A percentile compares a stretch with the other conserved stretches of the same genome.
phyloP scores from a whole-genome alignment of 1,284 basidiomycete species.

The Cutaneotrichosporon sp. region DNA sequence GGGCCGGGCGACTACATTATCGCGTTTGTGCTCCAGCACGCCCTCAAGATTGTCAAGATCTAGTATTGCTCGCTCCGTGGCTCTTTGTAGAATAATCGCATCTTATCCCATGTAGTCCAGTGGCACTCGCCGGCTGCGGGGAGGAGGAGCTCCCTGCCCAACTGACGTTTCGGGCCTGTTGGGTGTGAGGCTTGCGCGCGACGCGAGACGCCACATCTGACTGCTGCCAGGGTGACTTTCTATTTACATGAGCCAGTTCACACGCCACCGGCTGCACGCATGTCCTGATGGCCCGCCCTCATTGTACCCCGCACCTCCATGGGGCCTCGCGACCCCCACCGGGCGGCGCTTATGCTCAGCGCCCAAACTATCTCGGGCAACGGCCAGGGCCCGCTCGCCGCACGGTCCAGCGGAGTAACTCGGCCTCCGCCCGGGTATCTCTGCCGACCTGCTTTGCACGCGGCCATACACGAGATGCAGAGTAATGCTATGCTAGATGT shows the following conservation, averaged over 20 bases:
- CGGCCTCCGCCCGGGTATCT: neutral
- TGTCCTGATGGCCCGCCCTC: no score
- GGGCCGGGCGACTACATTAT: neutral
- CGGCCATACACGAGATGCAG: constrained; percentile 1
- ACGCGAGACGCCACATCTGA: no score
- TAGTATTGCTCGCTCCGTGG: neutral
- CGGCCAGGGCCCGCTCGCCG: neutral
- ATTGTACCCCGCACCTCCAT: neutral
- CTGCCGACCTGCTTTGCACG: neutral
- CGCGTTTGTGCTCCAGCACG: neutral
- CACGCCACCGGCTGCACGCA: no score
- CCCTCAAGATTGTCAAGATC: neutral
- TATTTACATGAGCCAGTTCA: no score
- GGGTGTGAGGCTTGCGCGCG: no score
- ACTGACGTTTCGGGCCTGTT: no score
- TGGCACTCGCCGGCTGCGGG: neutral
- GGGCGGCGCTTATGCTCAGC: neutral
- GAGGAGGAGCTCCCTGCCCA: no score
- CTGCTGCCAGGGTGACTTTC: no score
- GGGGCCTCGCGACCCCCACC: neutral
- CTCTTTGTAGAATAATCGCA: neutral
- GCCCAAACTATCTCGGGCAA: neutral
- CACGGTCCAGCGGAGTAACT: neutral
- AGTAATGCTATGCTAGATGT: constrained; percentile 4
- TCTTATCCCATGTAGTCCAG: neutral